These are phyloP conservation scores for Trichoderma sp. DNA, from an alignment of 2,329 filamentous ascomycete species.

Conservation along the genomic window DNA sequence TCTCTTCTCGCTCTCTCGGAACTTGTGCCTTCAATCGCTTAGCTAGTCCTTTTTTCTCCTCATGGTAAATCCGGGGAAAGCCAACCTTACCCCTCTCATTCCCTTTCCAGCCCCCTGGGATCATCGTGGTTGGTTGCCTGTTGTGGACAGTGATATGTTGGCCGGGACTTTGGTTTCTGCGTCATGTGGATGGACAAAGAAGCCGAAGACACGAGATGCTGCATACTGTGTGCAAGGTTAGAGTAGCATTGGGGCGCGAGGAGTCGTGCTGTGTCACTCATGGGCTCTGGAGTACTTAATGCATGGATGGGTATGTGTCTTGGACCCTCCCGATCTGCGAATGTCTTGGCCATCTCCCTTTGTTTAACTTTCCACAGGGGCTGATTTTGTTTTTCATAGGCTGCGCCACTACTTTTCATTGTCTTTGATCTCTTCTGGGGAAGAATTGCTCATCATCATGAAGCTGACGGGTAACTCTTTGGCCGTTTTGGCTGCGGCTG, in stretches of 20 bases:
- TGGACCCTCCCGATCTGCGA: neutral
- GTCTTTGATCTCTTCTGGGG: neutral
- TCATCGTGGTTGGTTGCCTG: conserved; percentile 12
- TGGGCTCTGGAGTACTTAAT: neutral
- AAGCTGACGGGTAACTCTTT: conserved; percentile 23
- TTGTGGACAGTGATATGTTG: conserved; percentile 7
- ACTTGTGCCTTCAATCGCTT: neutral
- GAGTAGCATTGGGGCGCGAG: neutral
- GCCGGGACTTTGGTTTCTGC: neutral
- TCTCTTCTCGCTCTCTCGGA: neutral
- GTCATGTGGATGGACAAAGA: conserved; percentile 13
- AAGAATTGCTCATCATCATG: conserved; percentile 24
- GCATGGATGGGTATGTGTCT: neutral
- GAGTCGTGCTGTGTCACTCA: neutral
- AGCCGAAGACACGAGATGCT: conserved; percentile 1
- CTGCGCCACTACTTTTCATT: neutral
- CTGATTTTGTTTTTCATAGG: neutral
- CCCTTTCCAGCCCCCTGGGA: conserved; percentile 3
- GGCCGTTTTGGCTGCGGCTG: conserved; percentile 23
- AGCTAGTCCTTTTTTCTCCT: neutral
- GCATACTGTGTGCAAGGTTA: neutral
- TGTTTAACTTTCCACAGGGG: neutral
- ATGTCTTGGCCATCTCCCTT: conserved; percentile 1
- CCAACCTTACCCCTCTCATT: neutral
- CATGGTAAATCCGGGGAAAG: neutral